These are phyloP conservation scores for Cryptosporidium parvum DNA, from an alignment of 169 alveolate genomes.

Conservation along the genomic window DNA sequence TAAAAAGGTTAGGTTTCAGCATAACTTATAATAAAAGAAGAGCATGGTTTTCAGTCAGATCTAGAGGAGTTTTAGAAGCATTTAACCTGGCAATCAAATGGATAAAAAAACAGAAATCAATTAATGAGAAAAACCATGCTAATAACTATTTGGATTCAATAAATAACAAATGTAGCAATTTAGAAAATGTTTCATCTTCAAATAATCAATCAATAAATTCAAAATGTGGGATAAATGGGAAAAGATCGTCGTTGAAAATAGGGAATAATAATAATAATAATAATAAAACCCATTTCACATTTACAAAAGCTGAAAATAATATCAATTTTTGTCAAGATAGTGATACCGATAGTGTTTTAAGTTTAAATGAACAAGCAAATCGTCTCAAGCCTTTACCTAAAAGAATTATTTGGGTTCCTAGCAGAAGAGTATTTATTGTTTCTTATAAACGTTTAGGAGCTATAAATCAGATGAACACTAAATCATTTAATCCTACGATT, in stretches of 20 bases:
- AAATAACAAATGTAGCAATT: background rate
- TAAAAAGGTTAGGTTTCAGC: constrained; percentile 64
- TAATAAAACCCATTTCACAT: background rate
- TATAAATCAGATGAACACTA: constrained; percentile 59
- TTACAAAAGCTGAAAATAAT: constrained; percentile 11
- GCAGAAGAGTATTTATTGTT: constrained; percentile 72
- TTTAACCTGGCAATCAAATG: constrained; percentile 69
- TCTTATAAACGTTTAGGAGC: constrained; percentile 63
- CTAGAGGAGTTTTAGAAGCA: constrained; percentile 72
- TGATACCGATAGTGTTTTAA: constrained; percentile 56
- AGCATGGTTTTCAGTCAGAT: constrained; percentile 74
- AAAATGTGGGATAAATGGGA: constrained; percentile 1
- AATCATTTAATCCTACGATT: constrained; percentile 70
- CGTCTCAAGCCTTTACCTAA: constrained; percentile 67
- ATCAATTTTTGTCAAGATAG: constrained; percentile 28
- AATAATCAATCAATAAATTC: constrained; percentile 2
- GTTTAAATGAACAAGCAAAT: constrained; percentile 69
- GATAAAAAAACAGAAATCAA: constrained; percentile 47
- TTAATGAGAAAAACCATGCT: constrained; percentile 9
- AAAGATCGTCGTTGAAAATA: constrained; percentile 7
- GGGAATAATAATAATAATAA: background rate
- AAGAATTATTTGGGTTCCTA: constrained; percentile 73
- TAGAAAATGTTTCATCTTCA: background rate
- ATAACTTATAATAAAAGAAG: constrained; percentile 70
- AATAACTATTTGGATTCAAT: background rate